Base-by-base conservation (phyloP, 495 filamentous ascomycete genomes). In the Aspergillus leporis region DNA sequence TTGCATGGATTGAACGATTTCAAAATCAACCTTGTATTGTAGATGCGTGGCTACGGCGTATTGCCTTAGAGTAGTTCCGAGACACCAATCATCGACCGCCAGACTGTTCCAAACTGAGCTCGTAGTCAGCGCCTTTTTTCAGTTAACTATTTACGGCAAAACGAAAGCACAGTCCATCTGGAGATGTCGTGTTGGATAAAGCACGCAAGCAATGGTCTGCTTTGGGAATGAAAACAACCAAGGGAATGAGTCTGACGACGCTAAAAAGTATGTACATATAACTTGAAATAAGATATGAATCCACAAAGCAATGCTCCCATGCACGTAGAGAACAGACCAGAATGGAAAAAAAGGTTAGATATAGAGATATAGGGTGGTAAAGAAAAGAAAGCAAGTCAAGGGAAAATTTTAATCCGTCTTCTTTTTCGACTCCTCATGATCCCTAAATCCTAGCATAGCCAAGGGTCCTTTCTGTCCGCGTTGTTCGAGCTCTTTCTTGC, bases 361-460 rank as follows among this genome's bases (percentile, higher is more conserved):
- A 46, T 36, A 23, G 54, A 40, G 48, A 31, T 19, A 53, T 5
- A 46, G 19, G 7, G 19, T 25, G 1, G 2, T n/a, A n/a, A 52
- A 36, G 28, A 57, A 28, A 28, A 25, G 18, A 47, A 38, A 21
- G 30, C 34, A 28, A 28, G 21, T 8, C 34, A 43, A 14, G 2
- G 66, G 38, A 23, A 23, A 32, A 43, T 58, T 5, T 63, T 56
- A 75, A 22, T 75, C 71, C 50, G 64, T 69, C 56, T 76, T 73
- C 40, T 64, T 56, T 59, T 77, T 74, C 38, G 59, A 51, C 1
- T 62, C 60, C 36, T 31, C 13, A 23, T 38, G 61, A 23, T 43
- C 28, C 34, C 67, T 65, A 46, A 69, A 62, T 41, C 61, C 61
- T 36, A 68, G 59, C 51, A 62, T 56, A 6, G 63, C 61, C 52